A percentile compares a stretch with the other conserved stretches of the same genome.
Conservation (phyloP, 352 stramenopile genomes). For the Pythium phragmiticola region DNA sequence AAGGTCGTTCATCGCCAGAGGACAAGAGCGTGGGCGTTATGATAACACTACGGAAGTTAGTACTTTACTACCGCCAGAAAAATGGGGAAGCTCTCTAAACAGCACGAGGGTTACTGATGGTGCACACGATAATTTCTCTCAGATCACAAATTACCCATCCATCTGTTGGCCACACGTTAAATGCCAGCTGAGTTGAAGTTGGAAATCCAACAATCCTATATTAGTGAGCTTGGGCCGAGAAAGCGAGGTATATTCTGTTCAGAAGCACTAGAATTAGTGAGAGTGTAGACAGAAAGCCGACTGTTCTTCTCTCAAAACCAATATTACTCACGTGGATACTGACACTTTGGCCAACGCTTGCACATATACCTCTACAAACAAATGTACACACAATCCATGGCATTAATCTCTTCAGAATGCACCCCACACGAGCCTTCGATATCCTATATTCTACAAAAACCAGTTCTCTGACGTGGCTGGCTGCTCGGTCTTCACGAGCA, state of each 20-base stretch:
- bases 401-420: not conserved
- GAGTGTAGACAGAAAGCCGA: not conserved
- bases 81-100: too few relatives aligned
- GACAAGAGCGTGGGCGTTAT: too few relatives aligned
- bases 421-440: not conserved
- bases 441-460: not conserved
- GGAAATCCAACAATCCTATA: not conserved
- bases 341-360: constrained; percentile 1
- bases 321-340: constrained; percentile 3
- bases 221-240: not conserved
- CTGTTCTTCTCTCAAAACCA: not conserved
- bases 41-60: too few relatives aligned
- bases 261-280: not conserved
- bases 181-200: not conserved
- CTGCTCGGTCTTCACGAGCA: not conserved
- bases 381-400: not conserved
- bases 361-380: not conserved
- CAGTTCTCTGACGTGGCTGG: not conserved
- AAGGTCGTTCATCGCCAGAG: too few relatives aligned
- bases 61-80: too few relatives aligned
- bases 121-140: too few relatives aligned
- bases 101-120: too few relatives aligned
- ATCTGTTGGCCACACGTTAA: not conserved
- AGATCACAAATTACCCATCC: not conserved
- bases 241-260: not conserved